Evolutionary conservation across 2,329 filamentous ascomycete genomes (phyloP), one percentile per base, ranked within the genome.

Genomic region (Pseudogymnoascus sp.): DNA sequence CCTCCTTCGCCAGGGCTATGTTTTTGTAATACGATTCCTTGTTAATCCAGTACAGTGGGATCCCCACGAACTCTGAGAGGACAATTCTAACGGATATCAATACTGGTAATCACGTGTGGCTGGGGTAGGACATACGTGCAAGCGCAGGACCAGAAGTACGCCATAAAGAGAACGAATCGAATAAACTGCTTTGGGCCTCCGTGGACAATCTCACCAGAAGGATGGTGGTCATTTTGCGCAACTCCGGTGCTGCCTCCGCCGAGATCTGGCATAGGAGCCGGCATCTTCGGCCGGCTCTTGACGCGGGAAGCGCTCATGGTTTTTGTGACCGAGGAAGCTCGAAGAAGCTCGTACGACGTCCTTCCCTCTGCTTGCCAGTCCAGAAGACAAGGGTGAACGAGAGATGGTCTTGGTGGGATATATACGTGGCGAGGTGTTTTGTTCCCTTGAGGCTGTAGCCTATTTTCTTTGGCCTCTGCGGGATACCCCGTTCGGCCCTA

Each of bases 1-100:
- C 90, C 71, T 90, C 85, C 75, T 96, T 96, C 10, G 91, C 95
- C 74, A 91, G 83, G 41, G 90, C 86, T 85, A 96, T 96, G 77
- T 91, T 96, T 66, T 87, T 84, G 75, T 96, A 89, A 78, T 91
- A 96, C 71, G 89, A 84, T 53, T 91, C 87, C 64, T 85, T 85
- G 73, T 91, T 89, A 70, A 91, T 78, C 65, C 87, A 82, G 73
- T 95, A 95, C 59, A 96, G 76, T 2, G 90, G 90, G 0, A 84
- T 77, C 35, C 91, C 91, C 64, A 96, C 77, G 66, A 92, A 81
- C 71, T 96, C 91, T 6, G 90, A 91, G 16, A 84, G 74, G 69
- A 84, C 83, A 70, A 89, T 85, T 14, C 86, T 89, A 67, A 65
- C 22, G 63, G n/a, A 43, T 50, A 65, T 68, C 50, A 56, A 22